Conservation (phyloP, 768 basidiomycete genomes). For the Pleurotus platypus region DNA sequence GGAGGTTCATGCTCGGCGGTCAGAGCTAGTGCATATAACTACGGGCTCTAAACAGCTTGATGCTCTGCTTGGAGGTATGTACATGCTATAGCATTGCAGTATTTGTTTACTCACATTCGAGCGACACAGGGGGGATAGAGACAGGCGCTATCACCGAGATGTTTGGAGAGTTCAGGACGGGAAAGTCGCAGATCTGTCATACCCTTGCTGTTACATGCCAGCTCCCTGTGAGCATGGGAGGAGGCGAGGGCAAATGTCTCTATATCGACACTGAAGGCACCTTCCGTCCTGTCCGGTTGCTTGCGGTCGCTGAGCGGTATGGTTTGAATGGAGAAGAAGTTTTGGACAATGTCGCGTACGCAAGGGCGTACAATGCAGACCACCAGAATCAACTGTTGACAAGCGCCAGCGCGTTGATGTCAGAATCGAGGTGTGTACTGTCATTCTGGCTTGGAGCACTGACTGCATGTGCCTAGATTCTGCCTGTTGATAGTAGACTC, state of each 20-base stretch:
- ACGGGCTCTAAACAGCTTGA: constrained; percentile 97
- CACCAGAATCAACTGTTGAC: constrained; percentile 90
- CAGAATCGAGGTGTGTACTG: constrained; percentile 83
- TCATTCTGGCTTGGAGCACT: not conserved
- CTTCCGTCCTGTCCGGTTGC: constrained; percentile 92
- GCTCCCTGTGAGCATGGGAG: constrained; percentile 95
- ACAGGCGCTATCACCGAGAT: constrained; percentile 98
- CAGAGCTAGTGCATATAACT: constrained; percentile 94
- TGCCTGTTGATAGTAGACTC: constrained; percentile 96
- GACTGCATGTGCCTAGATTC: constrained; percentile 54
- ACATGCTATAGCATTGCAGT: not conserved
- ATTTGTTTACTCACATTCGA: constrained; percentile 8
- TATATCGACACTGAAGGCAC: constrained; percentile 99
- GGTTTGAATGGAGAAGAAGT: constrained; percentile 99
- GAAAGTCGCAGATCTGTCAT: constrained; percentile 97
- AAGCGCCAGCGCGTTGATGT: constrained; percentile 97
- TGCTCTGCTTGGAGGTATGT: constrained; percentile 84
- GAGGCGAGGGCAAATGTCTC: constrained; percentile 97
- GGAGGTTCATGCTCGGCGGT: constrained; percentile 91
- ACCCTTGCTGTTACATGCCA: constrained; percentile 98
- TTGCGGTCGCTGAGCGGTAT: constrained; percentile 92
- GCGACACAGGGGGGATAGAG: constrained; percentile 81
- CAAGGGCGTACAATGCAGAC: constrained; percentile 97
- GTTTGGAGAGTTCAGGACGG: constrained; percentile 97
- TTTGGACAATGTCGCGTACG: constrained; percentile 97